These are phyloP conservation scores for Entomortierella beljakovae DNA, from an alignment of 192 early-diverging fungal genomes.

Conservation along the genomic window DNA sequence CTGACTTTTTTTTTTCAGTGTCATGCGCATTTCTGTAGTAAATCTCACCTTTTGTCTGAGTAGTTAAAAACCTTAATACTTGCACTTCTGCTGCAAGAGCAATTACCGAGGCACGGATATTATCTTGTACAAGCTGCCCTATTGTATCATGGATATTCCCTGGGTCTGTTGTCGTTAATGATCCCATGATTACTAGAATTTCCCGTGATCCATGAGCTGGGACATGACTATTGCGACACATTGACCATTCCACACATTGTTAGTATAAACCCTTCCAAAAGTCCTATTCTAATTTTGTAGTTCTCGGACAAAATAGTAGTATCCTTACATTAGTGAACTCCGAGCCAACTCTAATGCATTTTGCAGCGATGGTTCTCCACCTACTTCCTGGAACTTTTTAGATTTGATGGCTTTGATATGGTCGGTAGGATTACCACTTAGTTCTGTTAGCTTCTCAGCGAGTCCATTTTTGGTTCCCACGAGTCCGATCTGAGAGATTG, in stretches of 20 bases:
- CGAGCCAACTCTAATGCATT: constrained; percentile 91
- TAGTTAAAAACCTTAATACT: constrained; percentile 78
- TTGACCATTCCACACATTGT: not conserved
- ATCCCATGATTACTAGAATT: constrained; percentile 86
- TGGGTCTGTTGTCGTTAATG: constrained; percentile 94
- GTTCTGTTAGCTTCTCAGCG: constrained; percentile 88
- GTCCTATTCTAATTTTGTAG: no score
- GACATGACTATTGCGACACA: constrained; percentile 65
- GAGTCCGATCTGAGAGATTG: constrained; percentile 88
- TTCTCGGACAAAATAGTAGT: not conserved
- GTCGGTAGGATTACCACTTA: constrained; percentile 87
- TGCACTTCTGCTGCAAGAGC: constrained; percentile 92
- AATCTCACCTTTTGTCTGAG: constrained; percentile 85
- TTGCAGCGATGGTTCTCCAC: constrained; percentile 92
- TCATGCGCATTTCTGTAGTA: no score
- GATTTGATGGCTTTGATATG: constrained; percentile 77
- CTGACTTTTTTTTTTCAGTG: not conserved
- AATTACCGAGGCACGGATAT: constrained; percentile 88
- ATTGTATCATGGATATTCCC: constrained; percentile 91
- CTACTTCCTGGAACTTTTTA: constrained; percentile 73
- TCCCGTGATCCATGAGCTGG: constrained; percentile 92
- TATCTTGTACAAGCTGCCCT: constrained; percentile 68
- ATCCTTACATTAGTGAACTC: constrained; percentile 66
- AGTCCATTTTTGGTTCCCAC: constrained; percentile 87
- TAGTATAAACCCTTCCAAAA: not conserved